These are phyloP conservation scores for Bjerkandera adusta DNA, from an alignment of 1,284 basidiomycete species.

Conservation along the genomic window DNA sequence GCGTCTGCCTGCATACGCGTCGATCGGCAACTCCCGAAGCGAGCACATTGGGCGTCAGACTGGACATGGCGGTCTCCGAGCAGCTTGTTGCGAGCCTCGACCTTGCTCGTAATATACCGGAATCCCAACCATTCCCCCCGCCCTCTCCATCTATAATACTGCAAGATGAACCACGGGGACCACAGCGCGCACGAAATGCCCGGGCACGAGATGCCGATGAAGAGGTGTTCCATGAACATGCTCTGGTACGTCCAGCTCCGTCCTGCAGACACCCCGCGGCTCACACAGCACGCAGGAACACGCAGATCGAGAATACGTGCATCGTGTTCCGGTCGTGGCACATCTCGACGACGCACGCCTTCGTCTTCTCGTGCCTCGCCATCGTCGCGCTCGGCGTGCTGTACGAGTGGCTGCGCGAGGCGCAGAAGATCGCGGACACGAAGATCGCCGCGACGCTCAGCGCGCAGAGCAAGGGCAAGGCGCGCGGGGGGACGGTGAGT, in stretches of 20 bases:
- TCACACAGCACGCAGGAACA: slow-evolving; percentile 58
- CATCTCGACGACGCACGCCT: slow-evolving; percentile 51
- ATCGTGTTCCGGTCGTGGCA: slow-evolving; percentile 76
- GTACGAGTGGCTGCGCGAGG: slow-evolving; percentile 71
- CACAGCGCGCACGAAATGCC: slow-evolving; percentile 54
- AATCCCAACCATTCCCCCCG: no score
- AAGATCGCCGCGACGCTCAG: slow-evolving; percentile 50
- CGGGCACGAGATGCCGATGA: slow-evolving; percentile 39
- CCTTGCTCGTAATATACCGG: no score
- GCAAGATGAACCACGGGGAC: slow-evolving; percentile 43
- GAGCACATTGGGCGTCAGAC: neutral
- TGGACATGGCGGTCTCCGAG: no score
- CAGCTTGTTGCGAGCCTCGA: no score
- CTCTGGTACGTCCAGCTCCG: slow-evolving; percentile 47
- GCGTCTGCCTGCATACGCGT: slow-evolving; percentile 32
- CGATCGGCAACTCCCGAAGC: slow-evolving; percentile 19
- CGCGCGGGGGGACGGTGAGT: slow-evolving; percentile 32
- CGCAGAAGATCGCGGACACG: slow-evolving; percentile 56
- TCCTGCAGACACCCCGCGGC: neutral
- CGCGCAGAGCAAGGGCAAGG: slow-evolving; percentile 45
- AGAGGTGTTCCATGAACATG: slow-evolving; percentile 63
- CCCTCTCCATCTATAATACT: neutral
- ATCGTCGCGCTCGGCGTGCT: slow-evolving; percentile 65
- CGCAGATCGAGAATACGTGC: slow-evolving; percentile 71
- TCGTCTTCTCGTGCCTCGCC: slow-evolving; percentile 59